Evolutionary conservation across 1,284 basidiomycete species (phyloP).

Genomic region (Papiliotrema flavescens): DNA sequence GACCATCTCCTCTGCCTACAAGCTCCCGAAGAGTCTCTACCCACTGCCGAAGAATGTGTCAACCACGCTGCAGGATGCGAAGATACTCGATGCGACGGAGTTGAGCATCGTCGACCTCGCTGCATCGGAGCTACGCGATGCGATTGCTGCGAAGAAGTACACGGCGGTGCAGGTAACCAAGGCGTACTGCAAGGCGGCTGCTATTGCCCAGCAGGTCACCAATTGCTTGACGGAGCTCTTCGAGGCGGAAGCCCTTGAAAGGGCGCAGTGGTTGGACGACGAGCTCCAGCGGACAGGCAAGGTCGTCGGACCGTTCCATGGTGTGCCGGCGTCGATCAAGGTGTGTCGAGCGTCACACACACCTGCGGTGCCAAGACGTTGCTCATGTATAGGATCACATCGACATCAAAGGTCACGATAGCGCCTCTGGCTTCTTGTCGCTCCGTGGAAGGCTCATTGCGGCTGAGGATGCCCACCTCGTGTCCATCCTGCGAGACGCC

Average conservation of each 20-base stretch:
- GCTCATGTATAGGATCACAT: neutral
- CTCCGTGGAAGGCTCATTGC: neutral
- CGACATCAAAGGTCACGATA: neutral
- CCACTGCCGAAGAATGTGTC: neutral
- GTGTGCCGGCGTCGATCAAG: constrained; percentile 63
- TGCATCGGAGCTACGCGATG: constrained; percentile 34
- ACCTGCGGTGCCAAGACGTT: neutral
- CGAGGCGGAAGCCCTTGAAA: constrained; percentile 56
- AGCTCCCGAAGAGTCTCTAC: constrained; percentile 5
- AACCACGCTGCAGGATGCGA: neutral
- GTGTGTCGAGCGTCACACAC: constrained; percentile 10
- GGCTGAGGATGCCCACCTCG: constrained; percentile 8
- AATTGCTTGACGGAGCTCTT: constrained; percentile 69
- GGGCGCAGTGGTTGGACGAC: constrained; percentile 60
- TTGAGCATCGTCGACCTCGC: constrained; percentile 30
- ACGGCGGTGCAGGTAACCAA: constrained; percentile 26
- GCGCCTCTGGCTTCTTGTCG: neutral
- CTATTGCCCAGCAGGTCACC: constrained; percentile 45
- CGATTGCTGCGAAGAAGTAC: constrained; percentile 28
- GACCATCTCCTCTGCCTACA: constrained; percentile 9
- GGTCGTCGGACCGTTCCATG: constrained; percentile 59
- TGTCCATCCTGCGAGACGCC: constrained; percentile 9
- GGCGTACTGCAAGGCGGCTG: constrained; percentile 29
- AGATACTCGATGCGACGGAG: constrained; percentile 9
- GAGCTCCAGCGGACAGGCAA: constrained; percentile 53